phyloP scores from a whole-genome alignment of 2,329 filamentous ascomycete species.

The Neoarthrinium moseri region DNA sequence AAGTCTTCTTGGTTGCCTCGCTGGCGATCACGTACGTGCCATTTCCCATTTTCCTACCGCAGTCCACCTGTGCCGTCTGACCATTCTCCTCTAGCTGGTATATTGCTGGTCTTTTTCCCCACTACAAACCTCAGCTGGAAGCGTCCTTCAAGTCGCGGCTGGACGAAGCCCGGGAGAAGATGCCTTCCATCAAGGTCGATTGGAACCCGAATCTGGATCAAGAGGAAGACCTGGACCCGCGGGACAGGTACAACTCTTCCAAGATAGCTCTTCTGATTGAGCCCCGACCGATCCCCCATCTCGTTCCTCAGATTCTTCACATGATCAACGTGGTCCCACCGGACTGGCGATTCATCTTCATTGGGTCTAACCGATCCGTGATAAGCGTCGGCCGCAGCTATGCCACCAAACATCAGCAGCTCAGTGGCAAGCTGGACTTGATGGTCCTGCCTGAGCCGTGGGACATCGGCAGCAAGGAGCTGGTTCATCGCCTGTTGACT shows the following conservation, averaged over 20 bases:
- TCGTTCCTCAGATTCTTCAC: conserved; percentile 49
- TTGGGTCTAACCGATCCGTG: conserved; percentile 48
- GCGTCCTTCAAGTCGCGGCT: conserved; percentile 34
- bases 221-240: conserved; percentile 22
- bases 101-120: conserved; percentile 41
- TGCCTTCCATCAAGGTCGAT: conserved; percentile 35
- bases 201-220: conserved; percentile 28
- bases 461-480: conserved; percentile 45
- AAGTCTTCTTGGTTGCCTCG: conserved; percentile 32
- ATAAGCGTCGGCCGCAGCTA: conserved; percentile 42
- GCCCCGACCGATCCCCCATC: conserved; percentile 43
- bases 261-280: conserved; percentile 55
- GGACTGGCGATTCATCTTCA: conserved; percentile 54
- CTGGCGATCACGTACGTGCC: conserved; percentile 34
- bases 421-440: conserved; percentile 51
- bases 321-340: conserved; percentile 51
- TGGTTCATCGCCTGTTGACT: conserved; percentile 47
- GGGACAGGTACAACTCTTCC: conserved; percentile 41
- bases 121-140: conserved; percentile 42
- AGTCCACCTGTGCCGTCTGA: not conserved
- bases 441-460: conserved; percentile 47
- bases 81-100: conserved; percentile 39
- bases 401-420: conserved; percentile 47
- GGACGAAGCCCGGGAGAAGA: conserved; percentile 37
- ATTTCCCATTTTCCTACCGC: not conserved